These are phyloP conservation scores for Microcos paniculata DNA, from an alignment of 345 rosid species.

Conservation along the genomic window DNA sequence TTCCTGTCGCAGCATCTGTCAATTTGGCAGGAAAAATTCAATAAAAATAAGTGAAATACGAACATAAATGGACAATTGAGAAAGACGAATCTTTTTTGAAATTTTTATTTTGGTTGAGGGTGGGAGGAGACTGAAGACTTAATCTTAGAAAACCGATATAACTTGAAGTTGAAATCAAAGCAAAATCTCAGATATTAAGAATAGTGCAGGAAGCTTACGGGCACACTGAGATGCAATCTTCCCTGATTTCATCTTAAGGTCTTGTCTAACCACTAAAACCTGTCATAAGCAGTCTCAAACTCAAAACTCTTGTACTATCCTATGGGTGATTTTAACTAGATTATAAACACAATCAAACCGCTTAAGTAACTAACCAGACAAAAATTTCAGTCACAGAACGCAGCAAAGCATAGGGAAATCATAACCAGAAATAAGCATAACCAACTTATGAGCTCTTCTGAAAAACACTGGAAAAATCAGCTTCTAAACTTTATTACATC, in stretches of 20 bases:
- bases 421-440: neutral
- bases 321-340: neutral
- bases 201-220: neutral
- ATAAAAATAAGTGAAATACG: neutral
- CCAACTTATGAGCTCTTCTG: neutral
- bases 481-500: neutral
- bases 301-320: constrained; percentile 11
- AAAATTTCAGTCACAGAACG: neutral
- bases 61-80: neutral
- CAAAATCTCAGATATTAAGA: neutral
- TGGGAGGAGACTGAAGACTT: neutral
- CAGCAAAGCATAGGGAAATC: neutral
- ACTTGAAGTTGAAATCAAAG: neutral
- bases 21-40: constrained; percentile 12
- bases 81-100: neutral
- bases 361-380: neutral
- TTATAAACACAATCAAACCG: neutral
- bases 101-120: neutral
- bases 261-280: constrained; percentile 93
- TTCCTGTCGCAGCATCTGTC: constrained; percentile 91
- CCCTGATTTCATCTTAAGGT: constrained; percentile 51
- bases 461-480: neutral
- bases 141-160: constrained; percentile 2
- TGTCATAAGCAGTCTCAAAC: constrained; percentile 30
- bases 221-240: constrained; percentile 11